These are phyloP conservation scores for Telfairia occidentalis DNA, from an alignment of 331 rosid species.

Conservation along the genomic window DNA sequence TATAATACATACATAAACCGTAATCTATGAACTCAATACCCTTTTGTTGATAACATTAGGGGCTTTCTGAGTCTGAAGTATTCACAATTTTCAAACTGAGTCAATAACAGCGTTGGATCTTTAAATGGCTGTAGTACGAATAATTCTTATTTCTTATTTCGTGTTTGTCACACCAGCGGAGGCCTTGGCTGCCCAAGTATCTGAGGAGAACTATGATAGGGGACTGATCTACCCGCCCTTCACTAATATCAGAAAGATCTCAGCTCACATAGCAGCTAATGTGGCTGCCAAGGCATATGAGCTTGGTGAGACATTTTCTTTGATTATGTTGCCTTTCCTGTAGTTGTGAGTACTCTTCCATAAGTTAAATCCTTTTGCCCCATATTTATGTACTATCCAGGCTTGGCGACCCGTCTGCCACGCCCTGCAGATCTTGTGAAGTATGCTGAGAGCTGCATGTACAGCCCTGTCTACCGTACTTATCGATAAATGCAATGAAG, in stretches of 20 bases:
- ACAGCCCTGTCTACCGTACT: constrained; percentile 65
- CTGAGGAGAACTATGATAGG: constrained; percentile 45
- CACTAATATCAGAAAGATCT: constrained; percentile 68
- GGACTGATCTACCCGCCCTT: constrained; percentile 80
- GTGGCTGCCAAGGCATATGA: constrained; percentile 96
- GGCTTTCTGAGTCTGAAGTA: neutral
- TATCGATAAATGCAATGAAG: constrained; percentile 36
- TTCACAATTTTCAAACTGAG: neutral
- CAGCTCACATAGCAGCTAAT: constrained; percentile 79
- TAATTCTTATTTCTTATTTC: neutral
- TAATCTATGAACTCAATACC: neutral
- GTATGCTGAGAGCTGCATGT: constrained; percentile 95
- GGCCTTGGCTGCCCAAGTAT: constrained; percentile 65
- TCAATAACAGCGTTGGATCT: neutral
- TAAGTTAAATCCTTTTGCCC: neutral
- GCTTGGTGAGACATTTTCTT: constrained; percentile 40
- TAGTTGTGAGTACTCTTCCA: neutral
- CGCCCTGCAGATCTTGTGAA: constrained; percentile 74
- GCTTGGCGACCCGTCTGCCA: constrained; percentile 85
- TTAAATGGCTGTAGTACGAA: neutral
- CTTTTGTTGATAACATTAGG: neutral
- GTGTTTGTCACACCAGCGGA: constrained; percentile 38
- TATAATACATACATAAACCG: too few relatives aligned
- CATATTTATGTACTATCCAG: constrained; percentile 24
- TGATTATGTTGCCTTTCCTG: neutral